Base-by-base conservation (phyloP, 345 rosid genomes). In the Eucalyptus virginea region DNA sequence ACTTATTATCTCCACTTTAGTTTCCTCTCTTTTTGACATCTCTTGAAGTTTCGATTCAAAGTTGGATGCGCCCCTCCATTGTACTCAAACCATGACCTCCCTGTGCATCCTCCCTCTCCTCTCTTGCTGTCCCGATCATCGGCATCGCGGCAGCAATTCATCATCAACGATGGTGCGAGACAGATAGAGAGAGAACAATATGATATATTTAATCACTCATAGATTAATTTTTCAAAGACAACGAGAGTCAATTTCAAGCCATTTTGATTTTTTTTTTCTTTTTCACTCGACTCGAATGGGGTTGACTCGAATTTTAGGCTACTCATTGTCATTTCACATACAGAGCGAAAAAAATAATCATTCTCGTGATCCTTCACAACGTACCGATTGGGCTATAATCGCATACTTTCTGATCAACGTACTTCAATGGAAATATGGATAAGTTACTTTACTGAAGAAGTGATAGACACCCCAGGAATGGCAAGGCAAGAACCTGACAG, bases 121-220 rank as follows among this genome's bases (percentile, higher is more conserved):
- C 83, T 77, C 83, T 77, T 77, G 45, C 28, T 77, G 83, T 21
- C 83, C 47, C 4, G 28, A 77, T 11, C 47, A 23, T 37, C 1
- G 8, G 28, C 3, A 2, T 37, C n/a, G 8, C 7, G 16, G 83
- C 5, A 2, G 28, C 16, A 42, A 40, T 77, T 6, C 5, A 0
- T 6, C 1, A 1, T 11, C 28, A 14, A 77, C 11, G 5, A 77
- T 0, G 5, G 30, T 40, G 83, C 17, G 83, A 77, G 47, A 77
- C 1, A 6, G 30, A 77, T 40, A 37, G 4, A 18, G 9, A 77
- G 2, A 77, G 16, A 40, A 21, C 6, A 7, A 21, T 40, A 40
- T 7, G 47, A 21, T 77, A 40, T 19, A 19, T 37, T 37, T 37
- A 37, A 72, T 77, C 83, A 24, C 24, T 21, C 47, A 40, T n/a